Evolutionary conservation across 1,139 yeast species (phyloP).

Genomic region (Hyphopichia khmerensis): DNA sequence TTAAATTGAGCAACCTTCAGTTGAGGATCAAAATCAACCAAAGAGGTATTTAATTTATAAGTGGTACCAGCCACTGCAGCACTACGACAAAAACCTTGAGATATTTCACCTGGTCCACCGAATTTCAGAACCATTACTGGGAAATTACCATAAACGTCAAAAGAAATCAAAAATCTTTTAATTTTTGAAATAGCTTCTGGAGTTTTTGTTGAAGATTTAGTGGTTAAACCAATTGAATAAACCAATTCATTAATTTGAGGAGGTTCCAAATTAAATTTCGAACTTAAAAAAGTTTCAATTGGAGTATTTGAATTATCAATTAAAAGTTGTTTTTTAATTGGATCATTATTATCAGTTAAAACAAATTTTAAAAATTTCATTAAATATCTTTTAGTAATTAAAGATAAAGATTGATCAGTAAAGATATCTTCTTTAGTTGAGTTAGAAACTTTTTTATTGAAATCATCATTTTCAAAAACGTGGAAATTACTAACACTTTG

Average conservation of each 20-base stretch:
- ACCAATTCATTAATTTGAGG: constrained; percentile 82
- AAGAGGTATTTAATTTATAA: constrained; percentile 72
- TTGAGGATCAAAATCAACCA: constrained; percentile 62
- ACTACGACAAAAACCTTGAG: constrained; percentile 95
- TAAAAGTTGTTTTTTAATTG: constrained; percentile 48
- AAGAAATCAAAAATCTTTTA: constrained; percentile 78
- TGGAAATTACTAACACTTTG: constrained; percentile 87
- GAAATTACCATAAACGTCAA: constrained; percentile 91
- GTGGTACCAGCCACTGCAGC: constrained; percentile 99
- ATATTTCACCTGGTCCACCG: constrained; percentile 94
- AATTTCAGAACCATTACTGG: constrained; percentile 90
- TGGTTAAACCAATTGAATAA: constrained; percentile 80
- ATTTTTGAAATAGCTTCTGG: constrained; percentile 77
- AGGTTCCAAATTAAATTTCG: constrained; percentile 66
- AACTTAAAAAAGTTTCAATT: constrained; percentile 55
- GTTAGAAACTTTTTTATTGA: constrained; percentile 72
- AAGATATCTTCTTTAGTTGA: constrained; percentile 87
- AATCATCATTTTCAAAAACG: constrained; percentile 85
- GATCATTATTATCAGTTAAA: constrained; percentile 61
- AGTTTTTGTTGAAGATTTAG: constrained; percentile 57
- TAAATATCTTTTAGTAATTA: constrained; percentile 75
- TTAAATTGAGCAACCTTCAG: constrained; percentile 67
- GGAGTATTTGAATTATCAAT: constrained; percentile 55
- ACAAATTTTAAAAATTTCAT: constrained; percentile 94
- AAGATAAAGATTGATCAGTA: constrained; percentile 77